Percentiles rank a stretch among this genome's conserved stretches.
Conservation (phyloP, 352 stramenopile genomes). For the Pythium dissotocum region DNA sequence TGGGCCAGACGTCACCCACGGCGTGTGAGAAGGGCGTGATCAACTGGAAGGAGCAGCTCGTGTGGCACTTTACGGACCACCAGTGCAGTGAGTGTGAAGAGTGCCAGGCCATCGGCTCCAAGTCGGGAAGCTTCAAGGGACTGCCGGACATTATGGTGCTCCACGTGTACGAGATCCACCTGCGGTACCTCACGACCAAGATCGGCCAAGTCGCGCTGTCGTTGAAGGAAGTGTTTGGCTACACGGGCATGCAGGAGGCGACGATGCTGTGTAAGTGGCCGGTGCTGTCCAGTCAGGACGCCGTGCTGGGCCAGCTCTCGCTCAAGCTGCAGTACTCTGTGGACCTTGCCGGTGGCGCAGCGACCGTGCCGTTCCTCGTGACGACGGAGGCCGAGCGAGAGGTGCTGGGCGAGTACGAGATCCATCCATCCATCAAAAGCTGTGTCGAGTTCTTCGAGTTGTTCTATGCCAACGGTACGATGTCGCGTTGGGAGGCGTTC, state of each 20-base stretch:
- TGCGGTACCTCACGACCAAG: slow-evolving; percentile 84
- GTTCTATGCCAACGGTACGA: slow-evolving; percentile 62
- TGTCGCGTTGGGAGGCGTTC: slow-evolving; percentile 52
- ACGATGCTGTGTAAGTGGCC: slow-evolving; percentile 66
- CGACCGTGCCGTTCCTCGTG: slow-evolving; percentile 65
- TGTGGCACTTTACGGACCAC: slow-evolving; percentile 82
- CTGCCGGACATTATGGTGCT: slow-evolving; percentile 81
- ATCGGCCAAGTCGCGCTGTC: slow-evolving; percentile 78
- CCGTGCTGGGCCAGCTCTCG: slow-evolving; percentile 68
- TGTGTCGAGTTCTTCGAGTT: slow-evolving; percentile 61
- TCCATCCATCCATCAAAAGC: slow-evolving; percentile 55
- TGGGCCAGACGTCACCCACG: slow-evolving; percentile 75
- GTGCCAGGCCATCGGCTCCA: slow-evolving; percentile 58
- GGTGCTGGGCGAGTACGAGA: slow-evolving; percentile 64
- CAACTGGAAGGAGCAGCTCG: slow-evolving; percentile 72
- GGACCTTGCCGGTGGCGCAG: slow-evolving; percentile 44
- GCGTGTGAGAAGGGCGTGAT: slow-evolving; percentile 64
- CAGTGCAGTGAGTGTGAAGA: slow-evolving; percentile 70
- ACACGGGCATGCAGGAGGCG: slow-evolving; percentile 64
- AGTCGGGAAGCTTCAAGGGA: slow-evolving; percentile 62
- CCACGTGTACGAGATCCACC: slow-evolving; percentile 82
- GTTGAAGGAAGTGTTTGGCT: slow-evolving; percentile 74
- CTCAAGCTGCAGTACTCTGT: slow-evolving; percentile 73
- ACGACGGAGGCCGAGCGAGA: slow-evolving; percentile 66
- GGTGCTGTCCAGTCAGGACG: slow-evolving; percentile 62